Evolutionary conservation across 805 yeast genomes (phyloP).

Genomic region (Groenewaldozyma tartarivorans): DNA sequence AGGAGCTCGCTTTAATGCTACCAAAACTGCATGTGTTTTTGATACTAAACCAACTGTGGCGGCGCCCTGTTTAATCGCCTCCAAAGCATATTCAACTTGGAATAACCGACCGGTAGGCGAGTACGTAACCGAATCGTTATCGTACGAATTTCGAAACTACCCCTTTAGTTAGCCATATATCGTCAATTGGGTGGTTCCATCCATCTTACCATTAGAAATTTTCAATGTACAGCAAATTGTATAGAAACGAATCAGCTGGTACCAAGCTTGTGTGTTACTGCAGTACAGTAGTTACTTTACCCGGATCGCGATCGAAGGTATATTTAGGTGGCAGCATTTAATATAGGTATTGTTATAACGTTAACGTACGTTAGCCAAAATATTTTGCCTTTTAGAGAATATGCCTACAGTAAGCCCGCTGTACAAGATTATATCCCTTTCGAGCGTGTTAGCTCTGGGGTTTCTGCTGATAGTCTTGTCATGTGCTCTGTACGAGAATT

Average conservation of each 20-base stretch:
- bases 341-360: too few relatives aligned
- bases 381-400: not conserved
- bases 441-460: slow-evolving; percentile 78
- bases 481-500: slow-evolving; percentile 79
- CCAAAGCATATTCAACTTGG: slow-evolving; percentile 82
- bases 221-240: too few relatives aligned
- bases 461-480: slow-evolving; percentile 80
- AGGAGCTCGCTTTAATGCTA: slow-evolving; percentile 90
- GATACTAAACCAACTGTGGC: slow-evolving; percentile 94
- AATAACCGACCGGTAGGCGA: slow-evolving; percentile 91
- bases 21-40: slow-evolving; percentile 78
- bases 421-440: slow-evolving; percentile 66
- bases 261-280: too few relatives aligned
- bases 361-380: too few relatives aligned
- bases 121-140: slow-evolving; percentile 95
- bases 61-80: slow-evolving; percentile 95
- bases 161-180: too few relatives aligned
- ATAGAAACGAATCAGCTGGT: too few relatives aligned
- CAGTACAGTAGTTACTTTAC: too few relatives aligned
- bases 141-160: slow-evolving; percentile 97
- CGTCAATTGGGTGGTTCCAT: too few relatives aligned
- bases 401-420: slow-evolving; percentile 43
- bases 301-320: too few relatives aligned
- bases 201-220: too few relatives aligned
- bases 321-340: too few relatives aligned